phyloP scores from a whole-genome alignment of 257 asterid species.

The Parsonsia alboflavescens region DNA sequence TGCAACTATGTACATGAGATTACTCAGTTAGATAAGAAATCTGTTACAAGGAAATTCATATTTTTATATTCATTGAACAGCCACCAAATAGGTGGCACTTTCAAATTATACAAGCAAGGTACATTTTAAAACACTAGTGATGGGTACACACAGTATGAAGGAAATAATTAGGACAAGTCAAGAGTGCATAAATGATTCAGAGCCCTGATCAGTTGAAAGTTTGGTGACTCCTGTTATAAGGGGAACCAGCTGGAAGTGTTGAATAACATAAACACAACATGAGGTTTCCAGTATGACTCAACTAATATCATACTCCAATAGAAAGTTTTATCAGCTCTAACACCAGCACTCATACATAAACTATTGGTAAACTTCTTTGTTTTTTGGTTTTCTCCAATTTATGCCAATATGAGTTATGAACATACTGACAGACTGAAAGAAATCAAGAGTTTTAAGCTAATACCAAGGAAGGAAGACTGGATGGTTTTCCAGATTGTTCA shows the following conservation, averaged over 20 bases:
- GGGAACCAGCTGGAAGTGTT: neutral
- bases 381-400: neutral
- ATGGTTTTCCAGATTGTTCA: conserved; percentile 89
- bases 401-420: neutral
- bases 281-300: neutral
- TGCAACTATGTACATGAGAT: conserved; percentile 59
- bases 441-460: conserved; percentile 6
- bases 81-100: neutral
- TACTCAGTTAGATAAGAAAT: conserved; percentile 16
- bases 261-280: neutral
- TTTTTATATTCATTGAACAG: neutral
- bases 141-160: neutral
- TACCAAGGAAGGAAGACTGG: conserved; percentile 96
- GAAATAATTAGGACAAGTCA: neutral
- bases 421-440: neutral
- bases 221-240: neutral
- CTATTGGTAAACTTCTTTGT: neutral
- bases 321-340: neutral
- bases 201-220: neutral
- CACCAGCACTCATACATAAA: neutral
- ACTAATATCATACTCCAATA: neutral
- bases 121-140: neutral
- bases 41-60: neutral
- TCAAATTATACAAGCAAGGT: neutral
- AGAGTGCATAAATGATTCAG: neutral